phyloP scores from a whole-genome alignment of 257 asterid genomes.

The Capsicum pubescens region DNA sequence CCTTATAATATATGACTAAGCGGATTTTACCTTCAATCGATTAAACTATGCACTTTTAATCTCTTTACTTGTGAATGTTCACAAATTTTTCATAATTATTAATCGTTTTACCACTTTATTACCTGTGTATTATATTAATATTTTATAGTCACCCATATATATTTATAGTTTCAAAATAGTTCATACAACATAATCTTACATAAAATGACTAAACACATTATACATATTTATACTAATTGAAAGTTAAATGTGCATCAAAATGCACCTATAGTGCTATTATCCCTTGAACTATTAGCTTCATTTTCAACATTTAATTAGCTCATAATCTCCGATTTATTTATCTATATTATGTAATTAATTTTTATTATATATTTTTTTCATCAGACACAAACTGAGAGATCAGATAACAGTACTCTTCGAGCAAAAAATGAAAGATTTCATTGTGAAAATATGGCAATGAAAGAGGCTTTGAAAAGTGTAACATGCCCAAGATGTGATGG shows the following conservation, averaged over 20 bases:
- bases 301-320: no score
- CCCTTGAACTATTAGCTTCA: background rate
- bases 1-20: background rate
- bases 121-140: background rate
- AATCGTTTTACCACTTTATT: background rate
- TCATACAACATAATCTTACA: background rate
- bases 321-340: no score
- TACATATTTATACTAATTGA: background rate
- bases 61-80: background rate
- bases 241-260: background rate
- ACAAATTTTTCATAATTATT: background rate
- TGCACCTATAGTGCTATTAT: background rate
- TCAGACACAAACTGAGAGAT: slow-evolving; percentile 42
- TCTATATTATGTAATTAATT: no score
- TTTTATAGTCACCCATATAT: background rate
- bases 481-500: slow-evolving; percentile 52
- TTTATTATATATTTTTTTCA: background rate
- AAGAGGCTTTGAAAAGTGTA: slow-evolving; percentile 49
- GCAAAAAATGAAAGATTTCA: slow-evolving; percentile 58
- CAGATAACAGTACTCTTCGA: slow-evolving; percentile 54
- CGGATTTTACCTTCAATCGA: background rate
- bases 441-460: slow-evolving; percentile 60
- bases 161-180: background rate
- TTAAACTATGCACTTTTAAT: background rate
- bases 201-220: background rate